A percentile compares a stretch with the other conserved stretches of the same genome.
Evolutionary conservation across 331 rosid species (phyloP).

Genomic region (Phaseolus coccineus): DNA sequence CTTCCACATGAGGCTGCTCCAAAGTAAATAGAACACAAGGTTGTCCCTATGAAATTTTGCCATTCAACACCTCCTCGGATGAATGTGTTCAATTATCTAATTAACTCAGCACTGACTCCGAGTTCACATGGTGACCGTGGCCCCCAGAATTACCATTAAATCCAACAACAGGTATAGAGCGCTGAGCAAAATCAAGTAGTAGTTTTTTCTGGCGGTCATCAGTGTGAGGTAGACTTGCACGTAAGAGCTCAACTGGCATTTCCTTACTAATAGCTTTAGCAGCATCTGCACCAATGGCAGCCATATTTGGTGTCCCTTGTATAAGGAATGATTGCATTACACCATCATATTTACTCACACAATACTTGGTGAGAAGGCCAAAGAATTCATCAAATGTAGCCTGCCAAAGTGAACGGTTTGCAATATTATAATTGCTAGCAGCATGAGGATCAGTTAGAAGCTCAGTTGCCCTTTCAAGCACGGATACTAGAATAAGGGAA

Average conservation of each 20-base stretch:
- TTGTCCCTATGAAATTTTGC: conserved; percentile 29
- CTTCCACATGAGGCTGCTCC: conserved; percentile 43
- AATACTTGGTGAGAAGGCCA: conserved; percentile 78
- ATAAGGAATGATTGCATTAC: conserved; percentile 67
- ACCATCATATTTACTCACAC: conserved; percentile 79
- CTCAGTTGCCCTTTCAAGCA: conserved; percentile 89
- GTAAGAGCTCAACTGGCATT: conserved; percentile 97
- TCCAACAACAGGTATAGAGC: conserved; percentile 78
- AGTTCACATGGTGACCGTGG: conserved; percentile 59
- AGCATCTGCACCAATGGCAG: conserved; percentile 65
- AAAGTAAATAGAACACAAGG: conserved; percentile 28
- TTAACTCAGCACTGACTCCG: conserved; percentile 70
- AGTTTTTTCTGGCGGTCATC: conserved; percentile 74
- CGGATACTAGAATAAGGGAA: conserved; percentile 77
- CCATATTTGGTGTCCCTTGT: conserved; percentile 65
- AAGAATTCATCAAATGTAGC: conserved; percentile 92
- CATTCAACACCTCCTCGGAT: conserved; percentile 36
- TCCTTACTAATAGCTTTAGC: conserved; percentile 77
- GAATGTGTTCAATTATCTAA: conserved; percentile 29
- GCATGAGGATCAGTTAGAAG: conserved; percentile 81
- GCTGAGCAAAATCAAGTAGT: conserved; percentile 80
- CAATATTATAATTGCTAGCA: conserved; percentile 71
- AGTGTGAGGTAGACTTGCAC: conserved; percentile 96
- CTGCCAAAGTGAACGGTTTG: conserved; percentile 88
- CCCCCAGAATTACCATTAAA: conserved; percentile 61